These are phyloP conservation scores for Aspergillus steynii DNA, from an alignment of 495 filamentous ascomycete genomes.

Conservation along the genomic window DNA sequence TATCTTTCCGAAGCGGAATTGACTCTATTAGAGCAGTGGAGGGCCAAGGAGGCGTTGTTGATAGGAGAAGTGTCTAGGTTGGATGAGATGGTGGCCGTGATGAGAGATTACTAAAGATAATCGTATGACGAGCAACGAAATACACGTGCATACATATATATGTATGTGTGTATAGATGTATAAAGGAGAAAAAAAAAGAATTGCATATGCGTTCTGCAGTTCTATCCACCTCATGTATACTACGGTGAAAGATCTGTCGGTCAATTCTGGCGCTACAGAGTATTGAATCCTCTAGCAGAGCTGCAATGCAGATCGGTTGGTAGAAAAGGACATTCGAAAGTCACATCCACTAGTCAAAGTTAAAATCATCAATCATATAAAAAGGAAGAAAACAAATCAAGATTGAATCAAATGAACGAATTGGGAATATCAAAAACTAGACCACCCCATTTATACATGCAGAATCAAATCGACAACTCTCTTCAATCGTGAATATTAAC, in stretches of 20 bases:
- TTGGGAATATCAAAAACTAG: neutral
- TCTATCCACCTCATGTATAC: no score
- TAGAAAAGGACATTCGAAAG: neutral
- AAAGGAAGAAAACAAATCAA: neutral
- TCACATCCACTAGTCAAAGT: neutral
- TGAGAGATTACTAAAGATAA: constrained; percentile 71
- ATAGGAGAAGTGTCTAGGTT: constrained; percentile 73
- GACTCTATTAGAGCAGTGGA: constrained; percentile 65
- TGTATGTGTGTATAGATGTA: no score
- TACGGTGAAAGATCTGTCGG: neutral
- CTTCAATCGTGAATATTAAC: neutral
- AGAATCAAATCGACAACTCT: constrained; percentile 6
- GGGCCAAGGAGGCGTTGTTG: constrained; percentile 69
- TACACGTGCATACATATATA: no score
- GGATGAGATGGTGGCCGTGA: constrained; percentile 79
- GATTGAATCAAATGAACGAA: neutral
- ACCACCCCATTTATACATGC: constrained; percentile 1
- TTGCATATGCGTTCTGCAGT: no score
- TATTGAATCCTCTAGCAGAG: no score
- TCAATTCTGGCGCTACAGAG: neutral
- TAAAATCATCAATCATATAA: no score
- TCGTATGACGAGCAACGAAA: constrained; percentile 10
- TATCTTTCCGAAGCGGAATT: constrained; percentile 69
- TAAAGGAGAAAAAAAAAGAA: no score
- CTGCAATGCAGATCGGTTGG: neutral